Base-by-base conservation (phyloP, 129 eudicot genomes). In the Chrysanthemum makinoi region DNA sequence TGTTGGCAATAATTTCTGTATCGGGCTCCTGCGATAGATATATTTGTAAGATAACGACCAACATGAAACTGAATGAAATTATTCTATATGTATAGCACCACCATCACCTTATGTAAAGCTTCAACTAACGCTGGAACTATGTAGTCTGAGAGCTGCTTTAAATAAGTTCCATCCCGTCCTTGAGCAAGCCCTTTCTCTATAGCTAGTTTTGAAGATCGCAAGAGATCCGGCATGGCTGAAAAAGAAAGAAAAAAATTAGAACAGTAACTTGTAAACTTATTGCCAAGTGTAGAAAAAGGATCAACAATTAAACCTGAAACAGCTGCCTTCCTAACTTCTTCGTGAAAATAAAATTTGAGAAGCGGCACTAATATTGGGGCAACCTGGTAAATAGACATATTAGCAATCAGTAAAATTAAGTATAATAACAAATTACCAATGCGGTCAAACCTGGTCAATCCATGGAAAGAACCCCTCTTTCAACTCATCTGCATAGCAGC, bases 391-490 rank as follows among this genome's bases (percentile, higher is more conserved):
- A 17, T 28, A 61, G 35, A 59, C 22, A 66, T 2, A 72, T 73
- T 28, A 79, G 59, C 72, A 72, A 7, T 47, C 49, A 3, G 6
- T 18, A 43, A 16, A 18, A 54, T 13, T 1, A 39, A 39, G 26
- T 44, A 52, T 48, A 49, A 6, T 35, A 43, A 43, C 2, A 6
- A 2, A 48, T 53, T 24, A 30, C 11, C 26, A 20, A 44, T 16
- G 56, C 20, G 15, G 26, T 17, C 2, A 64, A 75, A 95, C 99
- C 97, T 95, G 99, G 80, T 95, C 99, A 65, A 90, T 95, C 99
- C 99, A 95, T 57, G 99, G 99, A 75, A 76, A 95, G 77, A 95
- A 95, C 60, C 99, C 99, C 77, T 95, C 99, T 73, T 95, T 95
- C 73, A 95, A 77, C 83, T 95, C 99, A 62, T 95, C 99, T 10